phyloP scores from a whole-genome alignment of 1,139 yeast species.

The Suhomyces coccinellae region DNA sequence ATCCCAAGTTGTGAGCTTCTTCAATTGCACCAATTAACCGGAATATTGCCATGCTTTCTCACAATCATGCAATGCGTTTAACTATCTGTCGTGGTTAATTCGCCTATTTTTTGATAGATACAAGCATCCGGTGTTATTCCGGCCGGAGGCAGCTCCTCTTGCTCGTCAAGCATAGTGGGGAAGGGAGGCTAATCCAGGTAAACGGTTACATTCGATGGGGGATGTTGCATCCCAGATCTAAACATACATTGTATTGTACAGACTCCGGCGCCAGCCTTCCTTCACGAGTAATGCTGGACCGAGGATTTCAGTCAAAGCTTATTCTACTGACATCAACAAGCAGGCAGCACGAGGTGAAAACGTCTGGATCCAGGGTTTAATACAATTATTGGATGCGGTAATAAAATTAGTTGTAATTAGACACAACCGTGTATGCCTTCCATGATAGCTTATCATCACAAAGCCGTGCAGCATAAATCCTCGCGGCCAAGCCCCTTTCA shows the following conservation, averaged over 20 bases:
- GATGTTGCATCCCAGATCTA: neutral
- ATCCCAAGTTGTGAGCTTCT: neutral
- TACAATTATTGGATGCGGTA: neutral
- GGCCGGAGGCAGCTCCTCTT: neutral
- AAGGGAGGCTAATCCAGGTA: neutral
- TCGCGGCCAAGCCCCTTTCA: neutral
- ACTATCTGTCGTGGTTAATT: neutral
- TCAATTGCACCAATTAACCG: neutral
- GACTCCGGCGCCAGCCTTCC: no score
- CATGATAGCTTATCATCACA: constrained; percentile 1
- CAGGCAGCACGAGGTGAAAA: neutral
- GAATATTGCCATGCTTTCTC: neutral
- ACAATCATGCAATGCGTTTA: constrained; percentile 1
- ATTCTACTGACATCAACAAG: no score
- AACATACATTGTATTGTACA: no score
- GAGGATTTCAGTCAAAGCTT: neutral
- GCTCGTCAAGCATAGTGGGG: neutral
- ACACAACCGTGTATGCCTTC: neutral
- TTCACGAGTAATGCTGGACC: neutral
- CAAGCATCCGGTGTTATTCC: neutral
- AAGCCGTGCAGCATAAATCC: constrained; percentile 3
- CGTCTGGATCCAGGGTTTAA: neutral
- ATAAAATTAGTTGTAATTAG: neutral
- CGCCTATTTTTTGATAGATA: neutral
- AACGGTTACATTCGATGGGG: neutral